Conservation (phyloP, 495 filamentous ascomycete genomes). For the Trichoderma asperelloides region DNA sequence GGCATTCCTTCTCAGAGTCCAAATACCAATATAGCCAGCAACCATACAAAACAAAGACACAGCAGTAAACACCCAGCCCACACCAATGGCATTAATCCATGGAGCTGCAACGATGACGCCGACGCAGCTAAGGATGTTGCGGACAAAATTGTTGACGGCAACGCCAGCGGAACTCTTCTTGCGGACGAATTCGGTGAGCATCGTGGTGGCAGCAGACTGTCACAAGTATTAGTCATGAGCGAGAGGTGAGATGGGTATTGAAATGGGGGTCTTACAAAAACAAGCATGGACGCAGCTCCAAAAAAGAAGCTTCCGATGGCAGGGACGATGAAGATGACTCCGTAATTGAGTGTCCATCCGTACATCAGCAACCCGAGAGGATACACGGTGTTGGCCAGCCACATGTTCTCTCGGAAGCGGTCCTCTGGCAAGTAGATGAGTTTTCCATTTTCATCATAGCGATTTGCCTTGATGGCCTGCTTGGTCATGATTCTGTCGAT, state of each 20-base stretch:
- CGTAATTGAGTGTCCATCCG: constrained; percentile 38
- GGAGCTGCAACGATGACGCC: constrained; percentile 68
- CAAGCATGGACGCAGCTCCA: constrained; percentile 80
- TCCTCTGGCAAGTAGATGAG: constrained; percentile 75
- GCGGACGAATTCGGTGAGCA: constrained; percentile 90
- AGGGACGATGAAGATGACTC: constrained; percentile 35
- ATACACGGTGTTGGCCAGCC: constrained; percentile 68
- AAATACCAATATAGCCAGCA: constrained; percentile 46
- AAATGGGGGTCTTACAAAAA: constrained; percentile 42
- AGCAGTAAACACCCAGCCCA: constrained; percentile 84
- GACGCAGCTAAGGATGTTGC: constrained; percentile 79
- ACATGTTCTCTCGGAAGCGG: constrained; percentile 83
- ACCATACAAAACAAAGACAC: constrained; percentile 56
- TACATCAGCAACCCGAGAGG: constrained; percentile 62
- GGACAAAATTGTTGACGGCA: constrained; percentile 76
- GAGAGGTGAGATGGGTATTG: neutral
- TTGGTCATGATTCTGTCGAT: constrained; percentile 84
- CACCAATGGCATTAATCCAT: constrained; percentile 70
- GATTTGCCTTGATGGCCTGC: constrained; percentile 61
- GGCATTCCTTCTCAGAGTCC: constrained; percentile 56
- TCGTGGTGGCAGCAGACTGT: constrained; percentile 54
- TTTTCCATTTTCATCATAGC: constrained; percentile 61
- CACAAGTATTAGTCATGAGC: neutral
- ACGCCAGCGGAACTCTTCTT: constrained; percentile 63
- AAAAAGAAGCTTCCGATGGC: constrained; percentile 82